Evolutionary conservation across 306 rosid species (phyloP).

Genomic region (Begonia peltatifolia): DNA sequence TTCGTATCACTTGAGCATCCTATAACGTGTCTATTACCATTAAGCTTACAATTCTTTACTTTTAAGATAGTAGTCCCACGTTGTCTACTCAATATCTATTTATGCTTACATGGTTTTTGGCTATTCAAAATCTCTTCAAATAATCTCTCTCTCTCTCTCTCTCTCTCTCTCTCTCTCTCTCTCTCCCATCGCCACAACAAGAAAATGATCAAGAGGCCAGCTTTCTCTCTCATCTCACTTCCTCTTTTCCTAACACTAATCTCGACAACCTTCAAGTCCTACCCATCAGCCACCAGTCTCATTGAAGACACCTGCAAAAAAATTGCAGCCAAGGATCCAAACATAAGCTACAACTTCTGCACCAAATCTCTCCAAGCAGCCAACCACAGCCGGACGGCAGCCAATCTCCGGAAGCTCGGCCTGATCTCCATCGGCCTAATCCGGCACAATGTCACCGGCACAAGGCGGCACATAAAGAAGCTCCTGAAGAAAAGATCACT

Average conservation of each 20-base stretch:
- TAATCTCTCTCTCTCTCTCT: neutral
- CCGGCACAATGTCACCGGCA: constrained; percentile 1
- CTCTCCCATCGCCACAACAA: neutral
- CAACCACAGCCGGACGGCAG: neutral
- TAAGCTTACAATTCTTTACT: no score
- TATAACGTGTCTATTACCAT: no score
- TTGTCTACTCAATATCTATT: no score
- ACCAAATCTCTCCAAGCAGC: constrained; percentile 7
- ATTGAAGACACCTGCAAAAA: constrained; percentile 7
- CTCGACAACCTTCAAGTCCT: neutral
- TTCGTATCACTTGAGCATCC: no score
- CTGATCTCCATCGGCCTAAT: constrained; percentile 9
- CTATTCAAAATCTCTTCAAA: neutral
- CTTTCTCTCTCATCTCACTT: neutral
- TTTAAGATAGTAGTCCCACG: no score
- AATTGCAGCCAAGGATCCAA: constrained; percentile 1
- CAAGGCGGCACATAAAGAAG: constrained; percentile 2
- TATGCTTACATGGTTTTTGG: no score
- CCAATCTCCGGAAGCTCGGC: constrained; percentile 7
- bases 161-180: neutral
- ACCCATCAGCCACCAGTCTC: neutral
- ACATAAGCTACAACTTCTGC: constrained; percentile 14
- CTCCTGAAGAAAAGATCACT: constrained; percentile 9
- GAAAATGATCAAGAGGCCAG: neutral
- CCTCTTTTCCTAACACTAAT: neutral